A percentile compares a stretch with the other conserved stretches of the same genome.
These are phyloP conservation scores for Prunus davidiana DNA, from an alignment of 306 rosid species.

Conservation along the genomic window DNA sequence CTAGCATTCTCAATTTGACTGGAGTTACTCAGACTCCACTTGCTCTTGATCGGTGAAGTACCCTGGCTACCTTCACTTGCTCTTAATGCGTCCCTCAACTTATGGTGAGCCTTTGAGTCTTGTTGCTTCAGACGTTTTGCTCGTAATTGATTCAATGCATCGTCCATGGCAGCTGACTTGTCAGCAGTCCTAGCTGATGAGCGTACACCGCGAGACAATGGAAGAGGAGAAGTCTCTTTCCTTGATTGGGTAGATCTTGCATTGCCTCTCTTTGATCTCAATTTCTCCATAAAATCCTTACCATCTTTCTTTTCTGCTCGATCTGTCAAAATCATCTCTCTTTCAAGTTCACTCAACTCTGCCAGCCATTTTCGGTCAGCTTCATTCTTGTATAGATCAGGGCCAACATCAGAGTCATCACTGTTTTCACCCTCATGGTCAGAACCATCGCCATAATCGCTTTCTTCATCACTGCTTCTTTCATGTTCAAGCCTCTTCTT, in stretches of 20 bases:
- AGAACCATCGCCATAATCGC: constrained; percentile 11
- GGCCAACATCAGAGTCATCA: constrained; percentile 56
- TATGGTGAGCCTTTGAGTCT: constrained; percentile 16
- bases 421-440: constrained; percentile 31
- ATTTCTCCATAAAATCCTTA: constrained; percentile 39
- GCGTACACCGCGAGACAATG: constrained; percentile 39
- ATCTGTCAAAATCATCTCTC: constrained; percentile 62
- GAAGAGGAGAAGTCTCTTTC: constrained; percentile 22
- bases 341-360: constrained; percentile 58
- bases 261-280: constrained; percentile 41
- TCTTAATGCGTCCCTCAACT: constrained; percentile 13
- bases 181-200: constrained; percentile 56
- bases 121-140: constrained; percentile 57
- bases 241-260: constrained; percentile 20
- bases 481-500: constrained; percentile 50
- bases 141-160: constrained; percentile 43
- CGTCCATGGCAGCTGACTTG: constrained; percentile 43
- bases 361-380: constrained; percentile 52
- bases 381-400: constrained; percentile 61
- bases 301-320: constrained; percentile 52
- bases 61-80: constrained; percentile 23
- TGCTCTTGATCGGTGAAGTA: constrained; percentile 16
- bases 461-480: constrained; percentile 22
- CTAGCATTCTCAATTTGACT: constrained; percentile 37
- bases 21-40: constrained; percentile 39